phyloP scores from a whole-genome alignment of 176 grass and related monocot genomes.

The Musa acuminata region DNA sequence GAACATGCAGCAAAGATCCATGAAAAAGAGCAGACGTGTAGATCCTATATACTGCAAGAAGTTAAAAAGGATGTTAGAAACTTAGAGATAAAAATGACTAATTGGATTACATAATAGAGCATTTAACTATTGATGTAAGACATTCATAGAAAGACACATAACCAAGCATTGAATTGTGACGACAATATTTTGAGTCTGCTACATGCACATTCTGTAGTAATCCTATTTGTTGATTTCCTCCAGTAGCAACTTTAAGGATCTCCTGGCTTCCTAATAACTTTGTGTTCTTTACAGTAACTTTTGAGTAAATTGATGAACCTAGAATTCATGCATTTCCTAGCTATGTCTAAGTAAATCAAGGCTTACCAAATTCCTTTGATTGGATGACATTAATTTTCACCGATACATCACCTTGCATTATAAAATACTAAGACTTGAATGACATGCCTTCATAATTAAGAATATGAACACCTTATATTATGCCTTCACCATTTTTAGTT shows the following conservation, averaged over 20 bases:
- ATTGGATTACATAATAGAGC: slow-evolving; percentile 14
- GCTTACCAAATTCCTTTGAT: no score
- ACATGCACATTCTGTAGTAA: neutral
- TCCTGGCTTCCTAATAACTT: neutral
- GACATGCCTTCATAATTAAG: no score
- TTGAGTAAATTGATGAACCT: neutral
- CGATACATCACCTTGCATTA: no score
- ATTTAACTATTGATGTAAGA: neutral
- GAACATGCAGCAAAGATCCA: slow-evolving; percentile 78
- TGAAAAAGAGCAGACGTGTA: slow-evolving; percentile 89
- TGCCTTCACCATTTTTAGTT: neutral
- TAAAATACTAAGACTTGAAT: no score
- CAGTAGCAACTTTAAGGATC: neutral
- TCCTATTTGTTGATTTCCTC: neutral
- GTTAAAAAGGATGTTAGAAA: slow-evolving; percentile 23
- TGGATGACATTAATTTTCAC: no score
- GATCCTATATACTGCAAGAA: slow-evolving; percentile 76
- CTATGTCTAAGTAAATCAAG: no score
- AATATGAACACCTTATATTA: neutral
- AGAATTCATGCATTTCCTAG: neutral
- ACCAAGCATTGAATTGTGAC: no score
- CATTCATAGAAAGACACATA: neutral
- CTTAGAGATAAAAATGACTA: neutral
- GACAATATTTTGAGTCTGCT: neutral
- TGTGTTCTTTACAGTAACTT: neutral